These are phyloP conservation scores for Aureobasidium sp. DNA, from an alignment of 2,329 filamentous ascomycete species.

Conservation along the genomic window DNA sequence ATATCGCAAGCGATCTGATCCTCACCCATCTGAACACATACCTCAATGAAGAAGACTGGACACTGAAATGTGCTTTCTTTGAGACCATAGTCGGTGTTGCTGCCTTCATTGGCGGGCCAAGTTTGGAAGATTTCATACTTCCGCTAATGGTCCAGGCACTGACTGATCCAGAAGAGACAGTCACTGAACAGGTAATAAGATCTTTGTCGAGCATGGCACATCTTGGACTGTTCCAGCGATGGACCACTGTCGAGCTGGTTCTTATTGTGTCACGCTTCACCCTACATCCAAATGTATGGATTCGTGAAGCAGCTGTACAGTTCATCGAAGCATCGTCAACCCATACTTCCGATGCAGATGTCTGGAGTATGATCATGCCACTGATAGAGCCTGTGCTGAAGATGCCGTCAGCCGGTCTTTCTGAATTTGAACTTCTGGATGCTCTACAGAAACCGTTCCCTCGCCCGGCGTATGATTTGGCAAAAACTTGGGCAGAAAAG, in stretches of 20 bases:
- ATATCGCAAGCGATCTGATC: conserved; percentile 92
- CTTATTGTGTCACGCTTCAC: conserved; percentile 78
- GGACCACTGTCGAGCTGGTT: conserved; percentile 80
- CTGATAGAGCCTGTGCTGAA: conserved; percentile 78
- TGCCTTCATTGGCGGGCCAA: conserved; percentile 79
- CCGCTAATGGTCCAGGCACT: conserved; percentile 94
- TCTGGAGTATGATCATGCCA: conserved; percentile 75
- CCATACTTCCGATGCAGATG: conserved; percentile 71
- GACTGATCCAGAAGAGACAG: conserved; percentile 87
- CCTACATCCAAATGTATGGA: conserved; percentile 92
- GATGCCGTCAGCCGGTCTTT: conserved; percentile 59
- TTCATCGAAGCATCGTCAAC: conserved; percentile 72
- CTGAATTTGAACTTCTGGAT: conserved; percentile 70
- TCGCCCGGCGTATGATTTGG: conserved; percentile 74
- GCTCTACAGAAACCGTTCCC: conserved; percentile 75
- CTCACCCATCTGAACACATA: conserved; percentile 96
- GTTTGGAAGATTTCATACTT: conserved; percentile 88
- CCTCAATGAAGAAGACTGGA: conserved; percentile 93
- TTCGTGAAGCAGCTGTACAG: conserved; percentile 79
- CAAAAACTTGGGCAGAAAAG: conserved; percentile 77
- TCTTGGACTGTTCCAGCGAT: conserved; percentile 76
- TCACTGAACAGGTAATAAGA: conserved; percentile 82
- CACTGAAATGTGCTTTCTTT: conserved; percentile 92
- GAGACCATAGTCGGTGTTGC: conserved; percentile 91
- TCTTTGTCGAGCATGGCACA: conserved; percentile 83